These are phyloP conservation scores for Beauveria sp. DNA, from an alignment of 2,329 filamentous ascomycete genomes.

Conservation along the genomic window DNA sequence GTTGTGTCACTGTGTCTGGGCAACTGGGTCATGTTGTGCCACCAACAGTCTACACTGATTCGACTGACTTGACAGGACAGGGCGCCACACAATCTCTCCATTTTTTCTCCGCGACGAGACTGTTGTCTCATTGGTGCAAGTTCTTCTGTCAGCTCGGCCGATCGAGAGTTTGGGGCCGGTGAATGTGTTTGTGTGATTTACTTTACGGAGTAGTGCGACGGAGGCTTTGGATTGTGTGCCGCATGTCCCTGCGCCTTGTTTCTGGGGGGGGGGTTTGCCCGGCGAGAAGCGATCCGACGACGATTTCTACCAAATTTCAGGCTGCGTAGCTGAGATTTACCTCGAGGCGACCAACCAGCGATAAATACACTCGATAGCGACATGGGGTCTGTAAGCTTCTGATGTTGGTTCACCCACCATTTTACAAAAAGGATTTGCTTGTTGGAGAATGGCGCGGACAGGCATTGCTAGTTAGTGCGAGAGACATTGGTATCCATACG, in stretches of 20 bases:
- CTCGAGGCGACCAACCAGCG: not conserved
- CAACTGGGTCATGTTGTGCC: too few relatives aligned
- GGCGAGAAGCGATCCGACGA: not conserved
- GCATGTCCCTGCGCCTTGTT: not conserved
- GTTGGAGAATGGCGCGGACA: not conserved
- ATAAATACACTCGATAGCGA: not conserved
- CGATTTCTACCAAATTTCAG: constrained; percentile 2
- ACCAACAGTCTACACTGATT: too few relatives aligned
- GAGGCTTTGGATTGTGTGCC: too few relatives aligned
- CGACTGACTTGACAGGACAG: too few relatives aligned
- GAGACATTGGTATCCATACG: too few relatives aligned
- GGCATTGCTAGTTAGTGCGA: too few relatives aligned
- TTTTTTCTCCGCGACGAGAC: too few relatives aligned
- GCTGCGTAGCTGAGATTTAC: constrained; percentile 1
- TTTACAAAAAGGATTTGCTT: not conserved
- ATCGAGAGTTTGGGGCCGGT: not conserved
- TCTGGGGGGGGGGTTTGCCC: not conserved
- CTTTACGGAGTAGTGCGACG: too few relatives aligned
- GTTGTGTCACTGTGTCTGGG: too few relatives aligned
- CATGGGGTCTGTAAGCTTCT: not conserved
- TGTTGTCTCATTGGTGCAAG: too few relatives aligned
- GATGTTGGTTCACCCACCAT: not conserved
- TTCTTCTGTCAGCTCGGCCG: not conserved
- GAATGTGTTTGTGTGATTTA: too few relatives aligned
- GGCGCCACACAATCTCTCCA: too few relatives aligned